phyloP scores from a whole-genome alignment of 805 yeast species.

The Millerago galiae region DNA sequence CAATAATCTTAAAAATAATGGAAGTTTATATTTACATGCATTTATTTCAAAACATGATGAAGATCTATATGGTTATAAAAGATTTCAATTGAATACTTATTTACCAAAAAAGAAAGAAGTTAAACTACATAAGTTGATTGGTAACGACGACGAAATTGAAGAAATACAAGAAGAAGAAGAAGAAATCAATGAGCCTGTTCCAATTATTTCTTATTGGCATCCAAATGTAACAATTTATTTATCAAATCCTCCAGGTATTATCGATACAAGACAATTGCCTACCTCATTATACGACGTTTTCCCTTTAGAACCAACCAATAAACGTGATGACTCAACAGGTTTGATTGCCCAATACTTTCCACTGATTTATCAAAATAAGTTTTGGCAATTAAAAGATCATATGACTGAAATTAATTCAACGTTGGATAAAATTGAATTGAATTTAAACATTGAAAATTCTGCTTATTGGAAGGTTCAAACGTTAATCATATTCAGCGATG shows the following conservation, averaged over 20 bases:
- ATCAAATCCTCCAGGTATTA: constrained; percentile 17
- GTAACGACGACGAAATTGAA: constrained; percentile 9
- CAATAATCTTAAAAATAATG: constrained; percentile 24
- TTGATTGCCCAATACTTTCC: constrained; percentile 31
- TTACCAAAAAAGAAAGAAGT: constrained; percentile 24
- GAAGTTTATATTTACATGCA: constrained; percentile 29
- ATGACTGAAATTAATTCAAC: constrained; percentile 28
- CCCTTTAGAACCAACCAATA: constrained; percentile 22
- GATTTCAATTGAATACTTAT: constrained; percentile 23
- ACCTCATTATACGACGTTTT: constrained; percentile 21
- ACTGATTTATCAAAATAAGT: constrained; percentile 29
- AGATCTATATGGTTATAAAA: constrained; percentile 17
- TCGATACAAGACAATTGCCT: constrained; percentile 18
- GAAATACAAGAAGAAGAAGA: constrained; percentile 12
- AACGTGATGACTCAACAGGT: constrained; percentile 27
- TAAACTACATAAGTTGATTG: constrained; percentile 27
- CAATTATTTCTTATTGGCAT: constrained; percentile 29
- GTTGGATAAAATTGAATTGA: constrained; percentile 19
- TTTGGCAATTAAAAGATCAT: constrained; percentile 33
- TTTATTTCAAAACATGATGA: constrained; percentile 16
- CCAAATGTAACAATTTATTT: constrained; percentile 30
- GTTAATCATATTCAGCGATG: constrained; percentile 23
- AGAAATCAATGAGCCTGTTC: constrained; percentile 9
- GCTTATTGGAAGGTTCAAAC: constrained; percentile 28
- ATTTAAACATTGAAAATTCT: constrained; percentile 24